Base-by-base conservation (phyloP, 495 filamentous ascomycete genomes). In the Hypoxylon lienhwacheense region DNA sequence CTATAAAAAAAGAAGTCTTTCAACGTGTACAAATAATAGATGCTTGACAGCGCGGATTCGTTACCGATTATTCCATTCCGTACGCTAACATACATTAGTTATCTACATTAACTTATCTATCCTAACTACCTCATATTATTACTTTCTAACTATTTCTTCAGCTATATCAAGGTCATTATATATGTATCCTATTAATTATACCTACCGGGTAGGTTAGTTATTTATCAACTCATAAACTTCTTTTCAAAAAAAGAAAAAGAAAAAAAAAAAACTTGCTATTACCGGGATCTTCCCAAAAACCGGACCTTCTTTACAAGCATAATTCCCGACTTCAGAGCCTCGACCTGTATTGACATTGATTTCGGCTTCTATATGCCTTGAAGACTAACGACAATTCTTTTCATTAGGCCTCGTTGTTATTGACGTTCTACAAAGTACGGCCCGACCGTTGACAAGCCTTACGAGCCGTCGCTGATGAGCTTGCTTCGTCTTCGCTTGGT, bases 291-390 rank as follows among this genome's bases (percentile, higher is more conserved):
- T 31, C 35, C n/a, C n/a, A n/a, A n/a, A 52, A 42, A 21, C 44
- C 47, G 45, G 52, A 50, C 29, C 50, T 55, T 61, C 57, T 61
- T 47, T 55, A 46, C 34, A 46, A 51, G 50, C 50, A 46, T 55
- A 51, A 29, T 20, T 37, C 46, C 47, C 42, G 31, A 19, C 26
- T 55, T 24, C 42, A 34, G 45, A 40, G 34, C 12, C 43, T 54
- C 8, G 46, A n/a, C n/a, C n/a, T n/a, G n/a, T n/a, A n/a, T n/a
- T n/a, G 19, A 42, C 39, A 19, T 50, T 12, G 15, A 28, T 14
- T 5, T 15, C 16, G 21, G 29, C 29, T 49, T 44, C 11, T 39
- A 37, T 25, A 33, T 36, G 37, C 43, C 39, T 24, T 36, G 3
- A 24, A 15, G 25, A 49, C 32, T 26, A 36, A 35, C 32, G 15